A percentile compares a stretch with the other conserved stretches of the same genome.
phyloP scores from a whole-genome alignment of 2,329 filamentous ascomycete genomes.

The Diplodia corticola region DNA sequence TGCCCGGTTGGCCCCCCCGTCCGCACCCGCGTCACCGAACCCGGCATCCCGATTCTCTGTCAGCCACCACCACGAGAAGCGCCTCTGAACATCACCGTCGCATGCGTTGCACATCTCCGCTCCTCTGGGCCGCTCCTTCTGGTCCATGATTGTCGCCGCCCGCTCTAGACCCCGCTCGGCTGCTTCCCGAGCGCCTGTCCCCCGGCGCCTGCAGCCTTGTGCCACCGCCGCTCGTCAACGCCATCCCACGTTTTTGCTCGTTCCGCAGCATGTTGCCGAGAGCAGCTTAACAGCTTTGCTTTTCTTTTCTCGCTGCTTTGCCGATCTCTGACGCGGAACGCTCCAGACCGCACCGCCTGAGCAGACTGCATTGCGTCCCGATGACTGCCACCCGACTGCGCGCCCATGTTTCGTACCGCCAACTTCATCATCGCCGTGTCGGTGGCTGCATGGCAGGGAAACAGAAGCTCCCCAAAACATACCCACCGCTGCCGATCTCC shows the following conservation, averaged over 20 bases:
- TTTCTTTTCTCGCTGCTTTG: neutral
- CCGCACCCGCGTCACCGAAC: neutral
- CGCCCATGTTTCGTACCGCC: neutral
- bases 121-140: neutral
- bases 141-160: neutral
- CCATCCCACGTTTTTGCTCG: neutral
- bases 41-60: neutral
- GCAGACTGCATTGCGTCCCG: neutral
- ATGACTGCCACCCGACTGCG: neutral
- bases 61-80: neutral
- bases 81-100: neutral
- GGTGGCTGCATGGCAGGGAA: neutral
- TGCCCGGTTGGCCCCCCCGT: neutral
- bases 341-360: neutral
- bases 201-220: constrained; percentile 12
- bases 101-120: neutral
- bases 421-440: neutral
- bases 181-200: neutral
- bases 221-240: neutral
- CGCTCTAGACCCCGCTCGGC: constrained; percentile 8
- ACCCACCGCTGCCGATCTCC: neutral
- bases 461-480: neutral
- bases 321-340: constrained; percentile 4
- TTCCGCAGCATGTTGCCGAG: neutral
- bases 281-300: neutral